phyloP scores from a whole-genome alignment of 192 early-diverging fungal species.

The Dissophora ornata region DNA sequence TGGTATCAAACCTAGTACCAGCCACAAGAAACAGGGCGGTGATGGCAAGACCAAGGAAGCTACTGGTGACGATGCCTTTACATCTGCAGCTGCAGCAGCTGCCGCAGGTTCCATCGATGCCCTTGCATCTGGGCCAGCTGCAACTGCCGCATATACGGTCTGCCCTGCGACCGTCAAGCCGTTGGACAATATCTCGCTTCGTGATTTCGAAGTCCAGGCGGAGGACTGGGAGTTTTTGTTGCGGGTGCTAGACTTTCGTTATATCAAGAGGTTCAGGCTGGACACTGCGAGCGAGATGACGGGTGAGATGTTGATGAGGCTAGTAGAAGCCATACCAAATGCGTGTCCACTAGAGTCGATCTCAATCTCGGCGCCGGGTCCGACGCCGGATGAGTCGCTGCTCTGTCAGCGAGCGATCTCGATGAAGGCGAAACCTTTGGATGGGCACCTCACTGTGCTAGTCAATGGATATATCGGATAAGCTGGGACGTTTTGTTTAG shows the following conservation, averaged over 20 bases:
- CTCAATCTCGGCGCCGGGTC: slow-evolving; percentile 9
- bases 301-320: slow-evolving; percentile 3
- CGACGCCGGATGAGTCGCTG: background rate
- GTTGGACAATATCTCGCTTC: background rate
- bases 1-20: no score
- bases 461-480: slow-evolving; percentile 14
- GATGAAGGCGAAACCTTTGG: background rate
- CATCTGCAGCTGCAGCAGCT: background rate
- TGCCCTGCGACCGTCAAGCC: background rate
- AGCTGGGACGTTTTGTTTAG: no score
- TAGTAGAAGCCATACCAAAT: slow-evolving; percentile 7
- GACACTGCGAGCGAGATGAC: background rate
- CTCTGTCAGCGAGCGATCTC: background rate
- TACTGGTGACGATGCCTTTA: no score
- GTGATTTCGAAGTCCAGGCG: background rate
- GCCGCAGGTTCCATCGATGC: no score
- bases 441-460: background rate
- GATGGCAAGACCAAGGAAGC: no score
- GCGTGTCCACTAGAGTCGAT: background rate
- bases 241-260: background rate
- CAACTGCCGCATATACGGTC: background rate
- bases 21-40: no score
- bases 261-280: background rate
- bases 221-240: slow-evolving; percentile 10
- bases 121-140: background rate